Conservation (phyloP, 768 basidiomycete genomes). For the Jaapia argillacea region DNA sequence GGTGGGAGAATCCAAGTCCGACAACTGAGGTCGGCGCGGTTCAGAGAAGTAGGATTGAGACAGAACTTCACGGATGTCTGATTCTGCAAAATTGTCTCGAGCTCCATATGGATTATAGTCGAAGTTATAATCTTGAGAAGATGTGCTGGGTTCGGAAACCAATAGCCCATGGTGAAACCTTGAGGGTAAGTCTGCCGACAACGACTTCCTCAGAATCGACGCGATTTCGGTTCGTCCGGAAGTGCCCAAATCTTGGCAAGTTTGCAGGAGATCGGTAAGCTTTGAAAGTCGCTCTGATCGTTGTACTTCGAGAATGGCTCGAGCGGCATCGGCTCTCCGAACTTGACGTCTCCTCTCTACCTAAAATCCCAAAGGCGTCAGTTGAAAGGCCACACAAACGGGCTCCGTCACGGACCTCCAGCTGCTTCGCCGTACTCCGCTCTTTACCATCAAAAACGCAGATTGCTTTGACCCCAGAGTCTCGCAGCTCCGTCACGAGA, state of each 20-base stretch:
- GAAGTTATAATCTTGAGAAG: too few relatives aligned
- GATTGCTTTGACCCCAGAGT: slow-evolving; percentile 44
- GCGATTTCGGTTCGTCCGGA: too few relatives aligned
- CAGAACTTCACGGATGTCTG: too few relatives aligned
- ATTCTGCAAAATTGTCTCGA: too few relatives aligned
- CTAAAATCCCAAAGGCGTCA: too few relatives aligned
- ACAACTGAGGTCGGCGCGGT: too few relatives aligned
- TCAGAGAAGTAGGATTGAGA: too few relatives aligned
- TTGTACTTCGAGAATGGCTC: slow-evolving; percentile 47
- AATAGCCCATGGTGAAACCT: too few relatives aligned
- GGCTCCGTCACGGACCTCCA: slow-evolving; percentile 40
- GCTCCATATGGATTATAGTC: too few relatives aligned
- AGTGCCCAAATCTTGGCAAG: slow-evolving; percentile 5
- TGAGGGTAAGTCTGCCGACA: too few relatives aligned
- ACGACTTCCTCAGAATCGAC: too few relatives aligned
- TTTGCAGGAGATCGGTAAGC: slow-evolving; percentile 12
- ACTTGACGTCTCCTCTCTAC: slow-evolving; percentile 42
- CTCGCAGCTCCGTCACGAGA: slow-evolving; percentile 51
- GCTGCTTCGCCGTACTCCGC: slow-evolving; percentile 56
- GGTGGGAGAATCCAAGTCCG: too few relatives aligned
- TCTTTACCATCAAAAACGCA: slow-evolving; percentile 77
- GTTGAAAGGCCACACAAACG: background rate
- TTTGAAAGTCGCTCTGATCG: slow-evolving; percentile 45
- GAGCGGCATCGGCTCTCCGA: slow-evolving; percentile 35
- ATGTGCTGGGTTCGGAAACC: background rate